A percentile compares a stretch with the other conserved stretches of the same genome.
These are phyloP conservation scores for Danielia oregonensis DNA, from an alignment of 805 yeast species.

Conservation along the genomic window DNA sequence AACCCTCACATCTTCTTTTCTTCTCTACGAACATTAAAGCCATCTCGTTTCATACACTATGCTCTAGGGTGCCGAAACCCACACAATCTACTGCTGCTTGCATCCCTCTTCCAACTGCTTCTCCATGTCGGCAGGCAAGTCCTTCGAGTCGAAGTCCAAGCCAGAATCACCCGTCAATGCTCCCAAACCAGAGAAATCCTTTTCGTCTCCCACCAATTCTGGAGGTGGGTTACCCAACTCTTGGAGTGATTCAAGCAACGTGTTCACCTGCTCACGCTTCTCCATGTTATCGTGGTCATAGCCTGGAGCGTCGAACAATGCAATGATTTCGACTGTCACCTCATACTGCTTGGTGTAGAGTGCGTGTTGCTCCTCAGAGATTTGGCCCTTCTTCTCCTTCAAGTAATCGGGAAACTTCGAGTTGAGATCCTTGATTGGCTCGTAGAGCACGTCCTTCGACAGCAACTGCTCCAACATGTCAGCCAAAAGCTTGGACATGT, in stretches of 20 bases:
- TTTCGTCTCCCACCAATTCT: slow-evolving; percentile 62
- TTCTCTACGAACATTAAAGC: too few species aligned
- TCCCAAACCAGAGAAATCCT: slow-evolving; percentile 44
- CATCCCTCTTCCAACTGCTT: slow-evolving; percentile 57
- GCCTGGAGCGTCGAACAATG: slow-evolving; percentile 58
- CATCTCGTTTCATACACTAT: too few species aligned
- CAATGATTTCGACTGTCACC: slow-evolving; percentile 58
- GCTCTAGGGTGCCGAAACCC: too few species aligned
- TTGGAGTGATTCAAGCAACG: slow-evolving; percentile 64
- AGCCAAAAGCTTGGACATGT: slow-evolving; percentile 58
- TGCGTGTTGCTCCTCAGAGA: slow-evolving; percentile 44
- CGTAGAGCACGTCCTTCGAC: slow-evolving; percentile 80
- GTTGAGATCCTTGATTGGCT: slow-evolving; percentile 80
- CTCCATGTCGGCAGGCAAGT: slow-evolving; percentile 50
- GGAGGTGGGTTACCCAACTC: slow-evolving; percentile 77
- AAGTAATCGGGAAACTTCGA: slow-evolving; percentile 72
- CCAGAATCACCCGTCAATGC: slow-evolving; percentile 42
- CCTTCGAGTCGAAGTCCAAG: slow-evolving; percentile 48
- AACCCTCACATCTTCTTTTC: too few species aligned
- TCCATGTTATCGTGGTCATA: slow-evolving; percentile 51
- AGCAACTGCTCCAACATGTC: slow-evolving; percentile 81
- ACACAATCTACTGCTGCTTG: slow-evolving; percentile 35
- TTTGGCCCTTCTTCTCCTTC: slow-evolving; percentile 43
- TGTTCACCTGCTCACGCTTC: slow-evolving; percentile 49
- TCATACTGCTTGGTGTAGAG: slow-evolving; percentile 61